Evolutionary conservation across 2,329 filamentous ascomycete genomes (phyloP).

Genomic region (Aspergillus aculeatinus): DNA sequence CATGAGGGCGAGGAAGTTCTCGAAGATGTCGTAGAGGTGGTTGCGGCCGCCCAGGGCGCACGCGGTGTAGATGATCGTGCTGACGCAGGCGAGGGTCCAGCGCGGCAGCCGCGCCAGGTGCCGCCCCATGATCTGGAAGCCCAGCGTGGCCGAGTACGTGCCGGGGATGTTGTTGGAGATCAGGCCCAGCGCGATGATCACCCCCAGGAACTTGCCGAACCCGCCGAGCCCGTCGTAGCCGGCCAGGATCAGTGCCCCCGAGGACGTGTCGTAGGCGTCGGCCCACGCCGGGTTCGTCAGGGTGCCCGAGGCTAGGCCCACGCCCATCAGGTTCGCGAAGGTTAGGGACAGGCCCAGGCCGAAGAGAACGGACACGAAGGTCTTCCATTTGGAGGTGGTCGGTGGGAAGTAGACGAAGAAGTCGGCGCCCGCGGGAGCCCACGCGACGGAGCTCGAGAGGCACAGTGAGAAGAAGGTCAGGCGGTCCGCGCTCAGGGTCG

Average conservation of each 20-base stretch:
- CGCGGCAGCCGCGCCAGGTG: slow-evolving; percentile 34
- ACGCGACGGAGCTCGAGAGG: slow-evolving; percentile 27
- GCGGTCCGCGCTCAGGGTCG: slow-evolving; percentile 22
- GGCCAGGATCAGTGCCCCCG: slow-evolving; percentile 35
- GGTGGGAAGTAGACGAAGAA: slow-evolving; percentile 39
- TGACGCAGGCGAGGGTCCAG: slow-evolving; percentile 38
- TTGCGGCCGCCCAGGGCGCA: slow-evolving; percentile 39
- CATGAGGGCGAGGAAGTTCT: slow-evolving; percentile 42
- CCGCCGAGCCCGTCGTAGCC: slow-evolving; percentile 31
- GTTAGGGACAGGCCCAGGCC: slow-evolving; percentile 3
- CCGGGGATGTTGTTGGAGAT: slow-evolving; percentile 40
- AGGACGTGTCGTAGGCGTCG: slow-evolving; percentile 18
- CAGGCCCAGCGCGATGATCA: slow-evolving; percentile 38
- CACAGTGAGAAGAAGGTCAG: slow-evolving; percentile 29
- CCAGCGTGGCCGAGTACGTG: slow-evolving; percentile 38
- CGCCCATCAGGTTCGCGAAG: slow-evolving; percentile 3
- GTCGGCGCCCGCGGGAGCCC: slow-evolving; percentile 28
- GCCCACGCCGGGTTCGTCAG: slow-evolving; percentile 1
- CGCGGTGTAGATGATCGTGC: slow-evolving; percentile 36
- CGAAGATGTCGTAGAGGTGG: slow-evolving; percentile 38
- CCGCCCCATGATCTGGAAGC: slow-evolving; percentile 36
- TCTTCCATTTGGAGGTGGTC: slow-evolving; percentile 27
- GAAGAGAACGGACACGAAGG: neutral
- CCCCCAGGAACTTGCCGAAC: slow-evolving; percentile 38
- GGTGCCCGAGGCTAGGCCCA: slow-evolving; percentile 4